These are phyloP conservation scores for Microbotryum silenes-acaulis DNA, from an alignment of 1,284 basidiomycete species.

Conservation along the genomic window DNA sequence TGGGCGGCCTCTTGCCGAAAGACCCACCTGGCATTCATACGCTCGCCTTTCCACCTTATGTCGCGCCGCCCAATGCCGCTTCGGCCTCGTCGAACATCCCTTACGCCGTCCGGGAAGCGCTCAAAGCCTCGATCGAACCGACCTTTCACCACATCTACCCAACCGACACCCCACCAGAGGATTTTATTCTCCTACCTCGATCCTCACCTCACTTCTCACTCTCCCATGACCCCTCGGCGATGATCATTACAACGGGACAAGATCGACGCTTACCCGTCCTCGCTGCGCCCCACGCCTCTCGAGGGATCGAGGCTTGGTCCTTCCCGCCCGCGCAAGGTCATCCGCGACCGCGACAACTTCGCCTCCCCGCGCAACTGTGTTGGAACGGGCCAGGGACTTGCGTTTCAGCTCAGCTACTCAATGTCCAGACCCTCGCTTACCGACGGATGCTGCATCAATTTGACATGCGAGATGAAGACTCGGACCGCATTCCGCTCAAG, in stretches of 20 bases:
- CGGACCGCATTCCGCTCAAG: constrained; percentile 40
- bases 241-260: constrained; percentile 46
- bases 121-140: constrained; percentile 55
- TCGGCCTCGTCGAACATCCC: constrained; percentile 47
- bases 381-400: constrained; percentile 38
- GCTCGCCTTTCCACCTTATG: constrained; percentile 63
- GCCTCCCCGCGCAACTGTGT: constrained; percentile 36
- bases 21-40: constrained; percentile 61
- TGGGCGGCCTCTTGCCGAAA: constrained; percentile 60
- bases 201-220: constrained; percentile 63
- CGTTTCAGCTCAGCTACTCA: constrained; percentile 15
- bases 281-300: constrained; percentile 33
- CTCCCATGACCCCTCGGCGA: constrained; percentile 60
- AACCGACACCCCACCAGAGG: constrained; percentile 58
- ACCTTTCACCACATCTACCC: constrained; percentile 56
- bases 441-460: constrained; percentile 33
- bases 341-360: constrained; percentile 16
- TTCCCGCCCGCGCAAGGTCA: constrained; percentile 42
- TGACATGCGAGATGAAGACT: constrained; percentile 38
- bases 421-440: constrained; percentile 10
- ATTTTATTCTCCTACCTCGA: constrained; percentile 68
- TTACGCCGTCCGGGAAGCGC: constrained; percentile 54
- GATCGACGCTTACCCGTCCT: constrained; percentile 31
- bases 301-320: constrained; percentile 43
- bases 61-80: constrained; percentile 45